These are phyloP conservation scores for Cystoderma amianthinum DNA, from an alignment of 768 basidiomycete genomes.

Conservation along the genomic window DNA sequence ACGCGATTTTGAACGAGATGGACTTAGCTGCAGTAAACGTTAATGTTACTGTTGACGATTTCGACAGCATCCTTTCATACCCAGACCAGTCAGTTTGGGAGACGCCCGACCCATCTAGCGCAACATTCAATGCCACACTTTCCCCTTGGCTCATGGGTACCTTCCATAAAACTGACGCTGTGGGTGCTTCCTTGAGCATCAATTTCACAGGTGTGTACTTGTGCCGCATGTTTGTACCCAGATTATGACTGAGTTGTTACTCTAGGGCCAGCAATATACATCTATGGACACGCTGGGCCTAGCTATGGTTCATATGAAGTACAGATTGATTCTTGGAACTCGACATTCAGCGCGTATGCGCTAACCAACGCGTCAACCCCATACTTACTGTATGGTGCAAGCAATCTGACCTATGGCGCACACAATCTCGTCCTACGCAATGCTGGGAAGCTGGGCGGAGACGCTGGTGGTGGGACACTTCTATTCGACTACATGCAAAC, in stretches of 20 bases:
- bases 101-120: constrained; percentile 39
- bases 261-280: constrained; percentile 34
- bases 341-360: constrained; percentile 24
- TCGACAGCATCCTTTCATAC: constrained; percentile 36
- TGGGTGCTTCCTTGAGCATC: constrained; percentile 27
- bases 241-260: too few species aligned
- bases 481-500: constrained; percentile 34
- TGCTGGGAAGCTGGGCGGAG: constrained; percentile 24
- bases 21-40: constrained; percentile 33
- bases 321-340: constrained; percentile 21
- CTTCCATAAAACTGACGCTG: constrained; percentile 30
- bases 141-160: constrained; percentile 37
- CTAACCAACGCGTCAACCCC: constrained; percentile 22
- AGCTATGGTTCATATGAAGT: constrained; percentile 35
- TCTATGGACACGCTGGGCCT: constrained; percentile 36
- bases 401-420: constrained; percentile 26
- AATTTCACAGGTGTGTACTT: constrained; percentile 37
- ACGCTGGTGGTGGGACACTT: constrained; percentile 28
- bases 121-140: constrained; percentile 22
- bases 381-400: constrained; percentile 23
- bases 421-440: constrained; percentile 33
- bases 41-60: constrained; percentile 42
- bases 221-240: too few species aligned
- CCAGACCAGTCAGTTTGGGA: constrained; percentile 30
- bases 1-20: constrained; percentile 17